Conservation (phyloP, 257 asterid genomes). For the Capsicum baccatum region DNA sequence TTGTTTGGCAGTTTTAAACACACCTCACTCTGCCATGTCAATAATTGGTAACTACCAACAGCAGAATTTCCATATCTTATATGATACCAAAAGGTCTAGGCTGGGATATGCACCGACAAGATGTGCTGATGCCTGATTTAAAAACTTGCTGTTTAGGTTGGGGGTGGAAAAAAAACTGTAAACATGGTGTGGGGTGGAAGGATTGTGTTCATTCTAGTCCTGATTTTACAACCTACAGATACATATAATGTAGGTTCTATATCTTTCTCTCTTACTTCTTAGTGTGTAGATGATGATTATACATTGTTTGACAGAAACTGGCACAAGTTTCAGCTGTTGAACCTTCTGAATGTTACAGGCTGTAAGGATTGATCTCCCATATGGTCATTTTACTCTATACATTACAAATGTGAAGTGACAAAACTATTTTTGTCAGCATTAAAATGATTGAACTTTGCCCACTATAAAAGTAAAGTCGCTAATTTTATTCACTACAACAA, state of each 20-base stretch:
- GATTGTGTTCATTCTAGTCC: neutral
- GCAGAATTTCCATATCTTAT: constrained; percentile 73
- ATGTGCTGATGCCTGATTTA: constrained; percentile 61
- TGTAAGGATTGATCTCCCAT: neutral
- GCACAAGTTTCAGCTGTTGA: neutral
- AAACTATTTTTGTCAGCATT: neutral
- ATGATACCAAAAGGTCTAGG: constrained; percentile 48
- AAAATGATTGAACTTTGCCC: neutral
- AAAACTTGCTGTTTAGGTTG: neutral
- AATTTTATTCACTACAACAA: neutral
- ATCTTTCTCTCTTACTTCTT: neutral
- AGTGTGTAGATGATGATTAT: neutral
- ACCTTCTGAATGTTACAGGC: too few relatives aligned
- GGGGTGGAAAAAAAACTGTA: neutral
- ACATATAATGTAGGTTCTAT: constrained; percentile 3
- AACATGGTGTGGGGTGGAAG: neutral
- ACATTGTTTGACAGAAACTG: constrained; percentile 9
- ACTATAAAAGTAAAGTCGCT: neutral
- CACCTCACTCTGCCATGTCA: constrained; percentile 66
- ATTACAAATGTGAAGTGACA: neutral
- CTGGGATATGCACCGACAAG: constrained; percentile 80
- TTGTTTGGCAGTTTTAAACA: constrained; percentile 82
- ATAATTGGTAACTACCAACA: constrained; percentile 94
- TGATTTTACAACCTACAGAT: neutral
- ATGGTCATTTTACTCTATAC: neutral